phyloP scores from a whole-genome alignment of 106 monocot species.

The Dendrobium huoshanense region DNA sequence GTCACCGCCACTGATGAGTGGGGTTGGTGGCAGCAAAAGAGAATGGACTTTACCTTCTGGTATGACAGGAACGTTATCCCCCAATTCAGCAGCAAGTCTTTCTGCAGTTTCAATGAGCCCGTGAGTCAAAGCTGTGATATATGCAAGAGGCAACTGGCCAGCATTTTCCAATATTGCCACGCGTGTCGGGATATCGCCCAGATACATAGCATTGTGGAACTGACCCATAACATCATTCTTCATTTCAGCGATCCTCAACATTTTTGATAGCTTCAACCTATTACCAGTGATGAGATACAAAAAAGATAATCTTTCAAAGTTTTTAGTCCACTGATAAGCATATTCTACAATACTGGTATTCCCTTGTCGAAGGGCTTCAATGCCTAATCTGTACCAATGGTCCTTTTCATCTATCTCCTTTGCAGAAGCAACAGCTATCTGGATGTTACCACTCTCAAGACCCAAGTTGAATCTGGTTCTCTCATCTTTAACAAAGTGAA shows the following conservation, averaged over 20 bases:
- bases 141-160: constrained; percentile 51
- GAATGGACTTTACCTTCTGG: constrained; percentile 27
- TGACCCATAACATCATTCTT: constrained; percentile 39
- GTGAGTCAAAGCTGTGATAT: constrained; percentile 38
- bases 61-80: constrained; percentile 29
- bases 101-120: constrained; percentile 50
- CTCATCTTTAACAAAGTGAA: constrained; percentile 58
- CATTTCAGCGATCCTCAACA: constrained; percentile 38
- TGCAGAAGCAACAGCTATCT: constrained; percentile 35
- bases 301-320: constrained; percentile 38
- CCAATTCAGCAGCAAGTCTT: constrained; percentile 47
- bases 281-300: constrained; percentile 38
- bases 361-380: constrained; percentile 35
- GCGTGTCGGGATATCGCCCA: constrained; percentile 26
- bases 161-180: constrained; percentile 33
- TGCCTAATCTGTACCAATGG: constrained; percentile 32
- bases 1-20: constrained; percentile 35
- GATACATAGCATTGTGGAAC: constrained; percentile 44
- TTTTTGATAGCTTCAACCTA: constrained; percentile 35
- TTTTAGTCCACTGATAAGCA: constrained; percentile 37
- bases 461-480: constrained; percentile 55
- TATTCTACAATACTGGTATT: constrained; percentile 35
- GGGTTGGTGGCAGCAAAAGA: constrained; percentile 47
- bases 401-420: constrained; percentile 41
- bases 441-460: constrained; percentile 59